Base-by-base conservation (phyloP, 192 early-diverging fungal species). In the Spinellus fusiger region DNA sequence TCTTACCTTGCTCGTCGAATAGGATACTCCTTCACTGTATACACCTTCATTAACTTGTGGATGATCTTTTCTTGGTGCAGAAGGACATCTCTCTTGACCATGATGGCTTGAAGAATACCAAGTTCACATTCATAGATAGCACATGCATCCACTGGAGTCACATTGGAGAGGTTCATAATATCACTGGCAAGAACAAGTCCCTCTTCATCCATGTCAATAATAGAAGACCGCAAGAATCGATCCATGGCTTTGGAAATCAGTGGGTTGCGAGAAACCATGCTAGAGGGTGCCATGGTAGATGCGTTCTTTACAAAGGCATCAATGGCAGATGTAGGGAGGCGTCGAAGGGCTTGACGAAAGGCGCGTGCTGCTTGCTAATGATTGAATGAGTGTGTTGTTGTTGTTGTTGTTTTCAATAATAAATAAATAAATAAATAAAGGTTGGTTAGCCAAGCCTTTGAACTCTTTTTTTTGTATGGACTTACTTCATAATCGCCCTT, bases 1-100 rank as follows among this genome's bases (percentile, higher is more conserved):
- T 73, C 59, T 37, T 55, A 62, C 68, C 77, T 64, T 18, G 78
- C 64, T 35, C 75, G 51, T 34, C 69, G 61, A 53, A 80, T 72
- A 0, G 78, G 78, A 62, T 73, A 68, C 7, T 18, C 10, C 16
- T 34, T 18, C 4, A 25, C 38, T 1, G 53, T 44, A 55, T 78
- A 80, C 1, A 50, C 18, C 4, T 53, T 38, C 27, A 80, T 29
- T 7, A 80, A 40, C 12, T 34, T 49, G 18, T 71, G 59, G 29
- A 75, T 62, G 5, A 80, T 33, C 8, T n/a, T 20, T 31, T 60
- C 52, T 38, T 69, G 66, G 12, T 40, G 38, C 48, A 51, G 23
- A 4, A 29, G 15, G 4, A 78, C 23, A 34, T 62, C 56, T 20
- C 54, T 48, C 7, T 47, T 56, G 2, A 56, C 44, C 1, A 57